Conservation (phyloP, 169 alveolate species). For the Plasmodium yoelii region DNA sequence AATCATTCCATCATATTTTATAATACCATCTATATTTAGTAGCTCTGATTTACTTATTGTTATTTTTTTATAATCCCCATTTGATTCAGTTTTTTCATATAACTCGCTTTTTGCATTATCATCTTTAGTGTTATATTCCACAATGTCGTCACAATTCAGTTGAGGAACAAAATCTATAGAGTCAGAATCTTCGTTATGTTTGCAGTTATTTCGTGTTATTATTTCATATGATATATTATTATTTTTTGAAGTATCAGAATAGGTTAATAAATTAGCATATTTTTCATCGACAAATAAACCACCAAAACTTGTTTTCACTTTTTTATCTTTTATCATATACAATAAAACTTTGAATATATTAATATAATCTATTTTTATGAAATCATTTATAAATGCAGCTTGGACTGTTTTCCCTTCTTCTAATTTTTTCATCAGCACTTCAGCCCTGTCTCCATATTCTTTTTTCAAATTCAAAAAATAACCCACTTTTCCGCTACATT, state of each 20-base stretch:
- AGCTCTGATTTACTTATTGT: conserved; percentile 19
- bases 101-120: background rate
- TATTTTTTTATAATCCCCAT: conserved; percentile 21
- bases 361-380: conserved; percentile 41
- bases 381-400: conserved; percentile 58
- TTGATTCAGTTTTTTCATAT: background rate
- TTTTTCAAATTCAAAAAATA: conserved; percentile 46
- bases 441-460: conserved; percentile 73
- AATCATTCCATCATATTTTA: conserved; percentile 34
- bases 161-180: too few relatives aligned
- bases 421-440: conserved; percentile 13
- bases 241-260: background rate
- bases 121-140: background rate
- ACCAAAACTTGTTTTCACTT: conserved; percentile 42
- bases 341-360: conserved; percentile 41
- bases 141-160: too few relatives aligned
- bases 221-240: background rate
- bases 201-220: background rate
- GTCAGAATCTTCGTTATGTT: too few relatives aligned
- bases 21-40: conserved; percentile 28
- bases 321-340: conserved; percentile 10
- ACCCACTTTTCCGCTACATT: conserved; percentile 68
- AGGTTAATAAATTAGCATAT: conserved; percentile 10
- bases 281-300: conserved; percentile 45
- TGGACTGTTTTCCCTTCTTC: conserved; percentile 34